Percentiles rank a stretch among this genome's conserved stretches.
Evolutionary conservation across 208 protist genomes (phyloP).

Genomic region (Entamoeba nuttalli): DNA sequence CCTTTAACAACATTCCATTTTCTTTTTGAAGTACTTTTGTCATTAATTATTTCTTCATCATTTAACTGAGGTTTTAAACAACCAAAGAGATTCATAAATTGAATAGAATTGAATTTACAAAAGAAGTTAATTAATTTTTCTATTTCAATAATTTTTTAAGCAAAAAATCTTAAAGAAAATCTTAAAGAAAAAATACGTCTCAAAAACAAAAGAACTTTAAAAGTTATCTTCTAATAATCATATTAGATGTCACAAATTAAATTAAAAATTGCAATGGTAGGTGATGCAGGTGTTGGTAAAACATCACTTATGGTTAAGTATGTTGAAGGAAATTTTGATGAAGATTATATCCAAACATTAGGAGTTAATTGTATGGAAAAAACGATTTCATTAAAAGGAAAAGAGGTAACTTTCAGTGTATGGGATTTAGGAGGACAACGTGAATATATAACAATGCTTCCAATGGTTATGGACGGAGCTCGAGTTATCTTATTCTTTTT

Average conservation of each 20-base stretch:
- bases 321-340: slow-evolving; percentile 38
- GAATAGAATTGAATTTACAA: too few relatives aligned
- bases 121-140: too few relatives aligned
- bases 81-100: too few relatives aligned
- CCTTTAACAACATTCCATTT: neutral
- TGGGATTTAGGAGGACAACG: slow-evolving; percentile 68
- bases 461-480: slow-evolving; percentile 68
- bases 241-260: too few relatives aligned
- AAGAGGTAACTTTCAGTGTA: slow-evolving; percentile 62
- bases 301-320: slow-evolving; percentile 48
- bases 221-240: too few relatives aligned
- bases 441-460: slow-evolving; percentile 67
- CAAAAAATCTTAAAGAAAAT: too few relatives aligned
- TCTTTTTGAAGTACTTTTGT: too few relatives aligned
- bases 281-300: slow-evolving; percentile 33
- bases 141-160: too few relatives aligned
- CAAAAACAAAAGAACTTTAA: too few relatives aligned
- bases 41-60: too few relatives aligned
- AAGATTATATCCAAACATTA: slow-evolving; percentile 46
- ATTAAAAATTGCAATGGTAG: slow-evolving; percentile 23
- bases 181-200: too few relatives aligned
- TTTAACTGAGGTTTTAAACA: too few relatives aligned
- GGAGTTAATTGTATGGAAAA: slow-evolving; percentile 80
- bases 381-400: slow-evolving; percentile 47
- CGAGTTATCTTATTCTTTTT: slow-evolving; percentile 67